These are phyloP conservation scores for Coemansia reversa DNA, from an alignment of 192 early-diverging fungal species.

Conservation along the genomic window DNA sequence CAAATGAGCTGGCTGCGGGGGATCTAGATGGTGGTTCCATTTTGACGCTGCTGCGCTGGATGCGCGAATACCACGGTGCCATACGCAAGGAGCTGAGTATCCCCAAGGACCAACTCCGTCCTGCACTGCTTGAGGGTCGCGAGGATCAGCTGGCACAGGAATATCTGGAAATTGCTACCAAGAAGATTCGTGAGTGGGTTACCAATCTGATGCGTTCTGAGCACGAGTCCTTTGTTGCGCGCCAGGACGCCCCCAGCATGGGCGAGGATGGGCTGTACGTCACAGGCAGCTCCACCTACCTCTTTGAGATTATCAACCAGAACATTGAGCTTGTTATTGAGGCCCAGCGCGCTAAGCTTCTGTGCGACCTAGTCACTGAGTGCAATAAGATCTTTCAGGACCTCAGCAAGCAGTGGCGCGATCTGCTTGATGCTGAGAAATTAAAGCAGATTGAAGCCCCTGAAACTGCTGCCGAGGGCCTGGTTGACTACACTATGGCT, in stretches of 20 bases:
- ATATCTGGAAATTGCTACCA: slow-evolving; percentile 86
- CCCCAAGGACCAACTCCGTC: slow-evolving; percentile 83
- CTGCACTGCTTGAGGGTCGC: slow-evolving; percentile 86
- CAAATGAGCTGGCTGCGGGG: slow-evolving; percentile 71
- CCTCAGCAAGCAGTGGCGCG: slow-evolving; percentile 81
- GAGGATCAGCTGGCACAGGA: slow-evolving; percentile 87
- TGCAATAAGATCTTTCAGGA: slow-evolving; percentile 81
- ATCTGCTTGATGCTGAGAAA: slow-evolving; percentile 72
- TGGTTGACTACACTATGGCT: slow-evolving; percentile 95
- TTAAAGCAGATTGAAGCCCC: slow-evolving; percentile 75
- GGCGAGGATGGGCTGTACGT: slow-evolving; percentile 79
- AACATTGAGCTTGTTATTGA: slow-evolving; percentile 87
- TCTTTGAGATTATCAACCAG: slow-evolving; percentile 99
- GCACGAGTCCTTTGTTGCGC: slow-evolving; percentile 68
- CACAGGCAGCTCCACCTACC: slow-evolving; percentile 71
- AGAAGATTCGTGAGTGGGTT: slow-evolving; percentile 89
- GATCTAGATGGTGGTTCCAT: slow-evolving; percentile 86
- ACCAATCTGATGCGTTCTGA: slow-evolving; percentile 85
- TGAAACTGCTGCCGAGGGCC: slow-evolving; percentile 73
- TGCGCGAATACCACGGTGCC: slow-evolving; percentile 85
- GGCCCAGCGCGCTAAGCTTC: slow-evolving; percentile 83
- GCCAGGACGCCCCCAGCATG: slow-evolving; percentile 65
- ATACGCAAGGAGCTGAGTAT: slow-evolving; percentile 87
- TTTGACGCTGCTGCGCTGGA: slow-evolving; percentile 81
- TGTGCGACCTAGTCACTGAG: slow-evolving; percentile 80